Evolutionary conservation across 192 early-diverging fungal species (phyloP).

Genomic region (Thamnidium elegans): DNA sequence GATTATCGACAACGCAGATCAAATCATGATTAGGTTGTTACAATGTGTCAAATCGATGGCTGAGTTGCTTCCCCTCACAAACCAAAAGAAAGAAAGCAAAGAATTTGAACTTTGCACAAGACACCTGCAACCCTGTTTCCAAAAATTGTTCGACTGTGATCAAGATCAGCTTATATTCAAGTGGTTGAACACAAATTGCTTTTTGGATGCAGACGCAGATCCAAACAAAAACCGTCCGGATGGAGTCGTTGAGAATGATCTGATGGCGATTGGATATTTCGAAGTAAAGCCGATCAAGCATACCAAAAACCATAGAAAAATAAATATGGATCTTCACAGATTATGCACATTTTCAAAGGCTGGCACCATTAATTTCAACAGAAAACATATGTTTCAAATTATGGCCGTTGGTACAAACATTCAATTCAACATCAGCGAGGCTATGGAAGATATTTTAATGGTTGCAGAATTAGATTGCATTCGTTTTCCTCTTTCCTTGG

Average conservation of each 20-base stretch:
- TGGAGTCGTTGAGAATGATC: not conserved
- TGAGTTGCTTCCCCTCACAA: slow-evolving; percentile 1
- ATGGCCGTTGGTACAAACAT: not conserved
- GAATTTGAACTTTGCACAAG: slow-evolving; percentile 4
- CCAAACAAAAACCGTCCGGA: slow-evolving; percentile 1
- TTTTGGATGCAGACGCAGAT: not conserved
- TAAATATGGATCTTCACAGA: not conserved
- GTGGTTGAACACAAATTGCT: not conserved
- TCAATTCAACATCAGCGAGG: not conserved
- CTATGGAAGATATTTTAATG: not conserved
- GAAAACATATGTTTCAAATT: not conserved
- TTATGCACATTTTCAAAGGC: not conserved
- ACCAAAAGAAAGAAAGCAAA: slow-evolving; percentile 1
- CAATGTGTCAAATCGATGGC: not conserved
- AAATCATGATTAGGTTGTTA: slow-evolving; percentile 5
- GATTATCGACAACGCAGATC: not conserved
- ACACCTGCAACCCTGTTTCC: not conserved
- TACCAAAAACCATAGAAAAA: not conserved
- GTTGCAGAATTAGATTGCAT: not conserved
- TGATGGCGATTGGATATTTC: not conserved
- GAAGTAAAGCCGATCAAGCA: slow-evolving; percentile 7
- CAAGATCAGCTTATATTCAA: not conserved
- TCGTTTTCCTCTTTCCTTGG: not conserved
- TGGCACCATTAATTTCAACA: not conserved
- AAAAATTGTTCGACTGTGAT: not conserved